Percentiles rank a stretch among this genome's conserved stretches.
Evolutionary conservation across 768 basidiomycete species (phyloP).

Genomic region (Podaxis carcinomalis): DNA sequence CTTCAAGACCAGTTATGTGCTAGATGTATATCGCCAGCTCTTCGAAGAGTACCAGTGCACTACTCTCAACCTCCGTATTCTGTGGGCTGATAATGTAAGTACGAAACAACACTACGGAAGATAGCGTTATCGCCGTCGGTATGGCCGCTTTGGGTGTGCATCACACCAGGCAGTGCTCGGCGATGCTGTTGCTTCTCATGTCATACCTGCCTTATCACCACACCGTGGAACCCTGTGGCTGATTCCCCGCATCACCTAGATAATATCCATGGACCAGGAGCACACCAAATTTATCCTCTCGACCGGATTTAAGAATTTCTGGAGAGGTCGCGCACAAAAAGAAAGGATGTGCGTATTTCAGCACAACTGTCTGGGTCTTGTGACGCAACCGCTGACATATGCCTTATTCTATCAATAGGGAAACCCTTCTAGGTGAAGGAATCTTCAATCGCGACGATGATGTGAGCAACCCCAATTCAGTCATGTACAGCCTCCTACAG

Average conservation of each 20-base stretch:
- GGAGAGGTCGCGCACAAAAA: slow-evolving; percentile 60
- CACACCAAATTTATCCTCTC: slow-evolving; percentile 62
- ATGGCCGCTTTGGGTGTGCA: slow-evolving; percentile 3
- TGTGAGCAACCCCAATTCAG: slow-evolving; percentile 27
- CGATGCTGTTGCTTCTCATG: background rate
- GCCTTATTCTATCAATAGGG: slow-evolving; percentile 26
- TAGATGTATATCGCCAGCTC: slow-evolving; percentile 59
- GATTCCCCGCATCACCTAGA: slow-evolving; percentile 31
- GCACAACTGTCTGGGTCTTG: background rate
- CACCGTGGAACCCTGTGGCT: background rate
- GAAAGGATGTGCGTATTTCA: slow-evolving; percentile 52
- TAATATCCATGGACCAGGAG: slow-evolving; percentile 72
- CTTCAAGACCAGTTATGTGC: slow-evolving; percentile 55
- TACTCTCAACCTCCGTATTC: slow-evolving; percentile 62
- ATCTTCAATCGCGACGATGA: slow-evolving; percentile 79
- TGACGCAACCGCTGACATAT: background rate
- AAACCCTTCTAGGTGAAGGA: slow-evolving; percentile 64
- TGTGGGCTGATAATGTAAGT: slow-evolving; percentile 69
- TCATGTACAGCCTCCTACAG: slow-evolving; percentile 4
- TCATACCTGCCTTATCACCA: slow-evolving; percentile 8
- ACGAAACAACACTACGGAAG: background rate
- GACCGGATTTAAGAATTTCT: slow-evolving; percentile 64
- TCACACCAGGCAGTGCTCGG: background rate
- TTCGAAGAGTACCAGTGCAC: slow-evolving; percentile 70
- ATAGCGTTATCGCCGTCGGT: background rate